phyloP scores from a whole-genome alignment of 1,139 yeast species.

The Taiozyma sp. region DNA sequence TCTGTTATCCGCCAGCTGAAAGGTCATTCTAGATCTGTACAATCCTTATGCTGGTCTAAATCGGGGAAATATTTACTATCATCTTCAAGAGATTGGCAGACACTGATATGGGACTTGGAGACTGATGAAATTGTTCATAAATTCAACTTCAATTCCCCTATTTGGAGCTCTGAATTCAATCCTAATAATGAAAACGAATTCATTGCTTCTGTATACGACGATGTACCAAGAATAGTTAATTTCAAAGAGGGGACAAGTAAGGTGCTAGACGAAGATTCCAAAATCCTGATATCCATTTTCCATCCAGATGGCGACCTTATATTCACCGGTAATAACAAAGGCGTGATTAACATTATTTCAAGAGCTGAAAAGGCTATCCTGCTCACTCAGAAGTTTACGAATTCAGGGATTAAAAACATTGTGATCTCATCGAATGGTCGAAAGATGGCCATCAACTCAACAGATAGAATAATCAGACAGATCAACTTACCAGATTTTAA shows the following conservation, averaged over 20 bases:
- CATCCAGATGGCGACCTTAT: constrained; percentile 36
- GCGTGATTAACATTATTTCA: constrained; percentile 54
- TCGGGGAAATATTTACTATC: constrained; percentile 70
- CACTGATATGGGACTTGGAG: constrained; percentile 75
- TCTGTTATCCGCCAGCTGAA: constrained; percentile 44
- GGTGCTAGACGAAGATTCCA: constrained; percentile 23
- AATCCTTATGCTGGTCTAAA: constrained; percentile 73
- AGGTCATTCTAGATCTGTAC: constrained; percentile 72
- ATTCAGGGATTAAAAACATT: constrained; percentile 70
- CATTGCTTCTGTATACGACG: constrained; percentile 50
- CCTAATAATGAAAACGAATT: constrained; percentile 51
- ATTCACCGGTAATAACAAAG: constrained; percentile 74
- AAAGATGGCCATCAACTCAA: constrained; percentile 70
- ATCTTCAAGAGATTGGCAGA: constrained; percentile 83
- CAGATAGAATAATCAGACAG: constrained; percentile 82
- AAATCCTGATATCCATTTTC: constrained; percentile 26
- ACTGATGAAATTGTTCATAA: constrained; percentile 39
- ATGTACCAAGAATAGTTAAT: constrained; percentile 28
- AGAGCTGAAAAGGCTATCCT: constrained; percentile 31
- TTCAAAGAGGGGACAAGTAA: constrained; percentile 25
- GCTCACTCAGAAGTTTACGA: constrained; percentile 51
- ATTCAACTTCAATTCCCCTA: constrained; percentile 60
- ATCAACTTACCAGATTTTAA: constrained; percentile 45
- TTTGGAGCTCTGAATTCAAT: constrained; percentile 63
- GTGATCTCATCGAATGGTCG: constrained; percentile 62